These are phyloP conservation scores for Hemileia vastatrix DNA, from an alignment of 1,284 basidiomycete species.

Conservation along the genomic window DNA sequence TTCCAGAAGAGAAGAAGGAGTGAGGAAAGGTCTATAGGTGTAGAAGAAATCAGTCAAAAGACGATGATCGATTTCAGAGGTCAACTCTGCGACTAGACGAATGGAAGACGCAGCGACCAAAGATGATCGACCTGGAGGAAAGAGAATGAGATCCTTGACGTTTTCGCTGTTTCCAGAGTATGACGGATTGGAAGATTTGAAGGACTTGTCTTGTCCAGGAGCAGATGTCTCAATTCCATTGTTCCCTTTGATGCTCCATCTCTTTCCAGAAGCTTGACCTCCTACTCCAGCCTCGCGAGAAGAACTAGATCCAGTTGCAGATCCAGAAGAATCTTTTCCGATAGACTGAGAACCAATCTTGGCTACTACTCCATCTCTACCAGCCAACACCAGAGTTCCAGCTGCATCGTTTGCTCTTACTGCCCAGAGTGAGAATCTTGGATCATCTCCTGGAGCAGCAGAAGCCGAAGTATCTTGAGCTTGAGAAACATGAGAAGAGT, in stretches of 20 bases:
- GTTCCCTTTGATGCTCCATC: neutral
- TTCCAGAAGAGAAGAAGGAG: constrained; percentile 29
- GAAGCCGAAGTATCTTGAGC: too few species aligned
- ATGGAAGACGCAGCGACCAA: constrained; percentile 33
- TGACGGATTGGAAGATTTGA: constrained; percentile 6
- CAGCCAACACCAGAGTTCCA: too few species aligned
- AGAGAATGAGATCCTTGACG: neutral
- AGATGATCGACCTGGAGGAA: constrained; percentile 21
- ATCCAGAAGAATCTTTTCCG: neutral
- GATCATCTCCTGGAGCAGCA: constrained; percentile 34
- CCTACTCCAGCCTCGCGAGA: neutral
- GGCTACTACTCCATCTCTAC: neutral
- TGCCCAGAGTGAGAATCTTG: constrained; percentile 36
- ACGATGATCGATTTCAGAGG: constrained; percentile 34
- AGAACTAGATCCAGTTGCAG: neutral
- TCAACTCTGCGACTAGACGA: constrained; percentile 36
- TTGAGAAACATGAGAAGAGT: neutral
- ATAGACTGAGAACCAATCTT: neutral
- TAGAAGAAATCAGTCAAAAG: constrained; percentile 37
- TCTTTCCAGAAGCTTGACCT: neutral
- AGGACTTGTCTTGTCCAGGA: neutral
- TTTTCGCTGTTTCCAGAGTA: neutral
- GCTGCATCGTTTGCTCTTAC: constrained; percentile 24
- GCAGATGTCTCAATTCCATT: neutral
- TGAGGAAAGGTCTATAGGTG: constrained; percentile 35